These are phyloP conservation scores for Solanum chacoense DNA, from an alignment of 305 asterid genomes.

Conservation along the genomic window DNA sequence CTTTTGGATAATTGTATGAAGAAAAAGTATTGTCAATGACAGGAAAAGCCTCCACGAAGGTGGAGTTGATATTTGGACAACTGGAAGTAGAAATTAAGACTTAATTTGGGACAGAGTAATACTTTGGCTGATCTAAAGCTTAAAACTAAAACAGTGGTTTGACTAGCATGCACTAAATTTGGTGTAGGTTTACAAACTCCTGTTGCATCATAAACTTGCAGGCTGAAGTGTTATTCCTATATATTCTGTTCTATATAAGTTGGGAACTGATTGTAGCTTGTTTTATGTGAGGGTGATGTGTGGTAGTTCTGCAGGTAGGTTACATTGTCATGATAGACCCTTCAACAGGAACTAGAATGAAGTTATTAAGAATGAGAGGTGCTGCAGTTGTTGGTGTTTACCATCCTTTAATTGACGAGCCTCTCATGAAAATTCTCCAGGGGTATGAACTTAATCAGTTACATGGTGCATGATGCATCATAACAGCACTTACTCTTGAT, in stretches of 20 bases:
- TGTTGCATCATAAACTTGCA: neutral
- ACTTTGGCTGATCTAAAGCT: neutral
- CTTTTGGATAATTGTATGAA: neutral
- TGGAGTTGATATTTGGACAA: neutral
- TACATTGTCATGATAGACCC: constrained; percentile 84
- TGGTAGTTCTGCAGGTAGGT: constrained; percentile 61
- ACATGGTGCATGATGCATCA: neutral
- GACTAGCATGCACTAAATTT: neutral
- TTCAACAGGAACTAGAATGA: constrained; percentile 44
- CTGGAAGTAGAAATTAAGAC: neutral
- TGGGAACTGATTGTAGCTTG: constrained; percentile 2
- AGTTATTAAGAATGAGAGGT: constrained; percentile 60
- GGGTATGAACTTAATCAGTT: constrained; percentile 29
- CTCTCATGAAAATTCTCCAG: constrained; percentile 59
- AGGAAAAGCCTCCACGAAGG: neutral
- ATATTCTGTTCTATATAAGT: neutral
- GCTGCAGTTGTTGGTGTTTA: constrained; percentile 88
- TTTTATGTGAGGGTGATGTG: constrained; percentile 2
- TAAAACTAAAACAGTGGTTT: neutral
- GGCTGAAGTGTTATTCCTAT: neutral
- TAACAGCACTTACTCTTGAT: neutral
- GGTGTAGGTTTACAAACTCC: neutral
- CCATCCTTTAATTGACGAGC: constrained; percentile 78
- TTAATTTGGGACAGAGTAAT: neutral
- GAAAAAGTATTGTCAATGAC: neutral